Percentiles rank a stretch among this genome's conserved stretches.
These are phyloP conservation scores for Fusarium multiceps DNA, from an alignment of 2,329 filamentous ascomycete species.

Conservation along the genomic window DNA sequence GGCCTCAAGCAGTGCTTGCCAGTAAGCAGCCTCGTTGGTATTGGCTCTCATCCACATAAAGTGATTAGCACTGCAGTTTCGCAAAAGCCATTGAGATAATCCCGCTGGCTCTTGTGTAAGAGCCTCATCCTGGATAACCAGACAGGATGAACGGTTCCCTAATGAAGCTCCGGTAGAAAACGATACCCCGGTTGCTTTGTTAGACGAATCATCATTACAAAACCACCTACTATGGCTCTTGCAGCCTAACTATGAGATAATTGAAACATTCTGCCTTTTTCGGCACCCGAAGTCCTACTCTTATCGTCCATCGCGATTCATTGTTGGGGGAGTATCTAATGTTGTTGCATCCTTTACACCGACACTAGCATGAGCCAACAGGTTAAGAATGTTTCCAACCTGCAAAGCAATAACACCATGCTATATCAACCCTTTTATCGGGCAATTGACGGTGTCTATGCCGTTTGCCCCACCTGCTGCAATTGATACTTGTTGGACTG, in stretches of 20 bases:
- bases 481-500: conserved; percentile 14
- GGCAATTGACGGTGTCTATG: not conserved
- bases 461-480: not conserved
- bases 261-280: not conserved
- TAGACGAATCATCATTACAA: not conserved
- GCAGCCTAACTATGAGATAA: not conserved
- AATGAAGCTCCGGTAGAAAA: not conserved
- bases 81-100: not conserved
- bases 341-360: conserved; percentile 1
- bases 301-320: not conserved
- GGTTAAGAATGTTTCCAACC: not conserved
- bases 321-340: not conserved
- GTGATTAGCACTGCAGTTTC: not conserved
- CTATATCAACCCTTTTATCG: not conserved
- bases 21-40: conserved; percentile 3
- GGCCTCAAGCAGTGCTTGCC: conserved; percentile 30
- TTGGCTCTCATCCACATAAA: conserved; percentile 4
- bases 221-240: not conserved
- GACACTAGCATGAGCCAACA: not conserved
- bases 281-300: not conserved
- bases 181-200: not conserved
- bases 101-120: not conserved
- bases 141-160: not conserved
- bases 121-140: not conserved
- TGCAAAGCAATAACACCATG: not conserved